These are phyloP conservation scores for Nicotiana tabacum DNA, from an alignment of 257 asterid genomes.

Conservation along the genomic window DNA sequence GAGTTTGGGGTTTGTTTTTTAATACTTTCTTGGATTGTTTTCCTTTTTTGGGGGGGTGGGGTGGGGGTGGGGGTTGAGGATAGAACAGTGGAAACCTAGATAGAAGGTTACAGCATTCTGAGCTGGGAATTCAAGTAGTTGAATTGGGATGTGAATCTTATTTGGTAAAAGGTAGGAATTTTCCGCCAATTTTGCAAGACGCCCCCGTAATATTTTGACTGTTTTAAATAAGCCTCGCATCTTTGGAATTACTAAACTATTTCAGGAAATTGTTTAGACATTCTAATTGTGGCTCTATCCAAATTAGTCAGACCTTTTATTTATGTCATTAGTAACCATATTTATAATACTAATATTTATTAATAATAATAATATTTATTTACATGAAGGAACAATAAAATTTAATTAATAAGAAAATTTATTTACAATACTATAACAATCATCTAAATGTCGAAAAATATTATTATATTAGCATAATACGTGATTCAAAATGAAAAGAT, in stretches of 20 bases:
- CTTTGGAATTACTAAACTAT: not conserved
- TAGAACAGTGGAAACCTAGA: conserved; percentile 22
- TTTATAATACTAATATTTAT: no score
- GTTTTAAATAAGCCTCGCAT: not conserved
- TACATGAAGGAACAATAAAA: no score
- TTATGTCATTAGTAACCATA: not conserved
- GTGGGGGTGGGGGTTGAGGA: not conserved
- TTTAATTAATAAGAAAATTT: no score
- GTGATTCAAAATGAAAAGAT: no score
- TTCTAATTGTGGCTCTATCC: not conserved
- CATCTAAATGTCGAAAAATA: no score
- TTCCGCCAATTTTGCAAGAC: not conserved
- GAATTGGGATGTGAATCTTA: not conserved
- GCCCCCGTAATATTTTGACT: not conserved
- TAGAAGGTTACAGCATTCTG: not conserved
- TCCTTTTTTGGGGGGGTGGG: not conserved
- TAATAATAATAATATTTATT: no score
- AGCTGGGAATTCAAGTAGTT: not conserved
- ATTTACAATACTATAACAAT: no score
- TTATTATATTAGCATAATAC: no score
- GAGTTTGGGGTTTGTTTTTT: not conserved
- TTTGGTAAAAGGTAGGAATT: not conserved
- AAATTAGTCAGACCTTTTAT: not conserved
- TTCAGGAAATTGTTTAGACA: not conserved
- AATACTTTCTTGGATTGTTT: not conserved